phyloP scores from a whole-genome alignment of 2,329 filamentous ascomycete species.

The Elsinoe batatas region DNA sequence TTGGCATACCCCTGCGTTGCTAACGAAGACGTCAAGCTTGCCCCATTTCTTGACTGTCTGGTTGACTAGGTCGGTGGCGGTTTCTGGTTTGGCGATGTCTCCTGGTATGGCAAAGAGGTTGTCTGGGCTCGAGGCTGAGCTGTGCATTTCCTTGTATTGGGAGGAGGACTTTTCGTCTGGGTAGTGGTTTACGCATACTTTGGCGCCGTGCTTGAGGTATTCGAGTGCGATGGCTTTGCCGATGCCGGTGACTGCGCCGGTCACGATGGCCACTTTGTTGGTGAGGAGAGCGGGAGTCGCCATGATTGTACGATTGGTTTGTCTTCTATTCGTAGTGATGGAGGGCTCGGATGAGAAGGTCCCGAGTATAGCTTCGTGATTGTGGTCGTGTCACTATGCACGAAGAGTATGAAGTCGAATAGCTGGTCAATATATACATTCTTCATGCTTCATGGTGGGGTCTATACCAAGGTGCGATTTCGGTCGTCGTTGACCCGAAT shows the following conservation, averaged over 20 bases:
- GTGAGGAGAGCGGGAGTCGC: conserved; percentile 16
- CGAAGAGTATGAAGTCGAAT: too few species aligned
- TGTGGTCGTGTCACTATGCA: too few species aligned
- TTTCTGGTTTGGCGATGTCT: conserved; percentile 66
- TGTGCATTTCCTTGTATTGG: conserved; percentile 40
- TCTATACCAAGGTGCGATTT: too few species aligned
- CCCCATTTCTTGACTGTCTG: conserved; percentile 53
- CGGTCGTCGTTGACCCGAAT: neutral
- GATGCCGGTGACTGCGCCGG: conserved; percentile 40
- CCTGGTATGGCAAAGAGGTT: conserved; percentile 58
- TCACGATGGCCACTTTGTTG: conserved; percentile 24
- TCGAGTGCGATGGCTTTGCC: conserved; percentile 74
- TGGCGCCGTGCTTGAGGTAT: conserved; percentile 67
- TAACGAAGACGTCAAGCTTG: conserved; percentile 59
- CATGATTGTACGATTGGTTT: neutral
- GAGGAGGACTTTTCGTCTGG: conserved; percentile 42
- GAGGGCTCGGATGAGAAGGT: too few species aligned
- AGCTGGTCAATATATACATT: too few species aligned
- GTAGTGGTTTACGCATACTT: conserved; percentile 72
- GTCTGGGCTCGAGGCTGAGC: conserved; percentile 28
- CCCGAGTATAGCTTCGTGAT: too few species aligned
- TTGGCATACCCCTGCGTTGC: conserved; percentile 79
- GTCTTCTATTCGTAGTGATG: neutral
- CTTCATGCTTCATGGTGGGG: too few species aligned
- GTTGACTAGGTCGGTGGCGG: conserved; percentile 57